These are phyloP conservation scores for Mycena kentingensis DNA, from an alignment of 768 basidiomycete genomes.

Conservation along the genomic window DNA sequence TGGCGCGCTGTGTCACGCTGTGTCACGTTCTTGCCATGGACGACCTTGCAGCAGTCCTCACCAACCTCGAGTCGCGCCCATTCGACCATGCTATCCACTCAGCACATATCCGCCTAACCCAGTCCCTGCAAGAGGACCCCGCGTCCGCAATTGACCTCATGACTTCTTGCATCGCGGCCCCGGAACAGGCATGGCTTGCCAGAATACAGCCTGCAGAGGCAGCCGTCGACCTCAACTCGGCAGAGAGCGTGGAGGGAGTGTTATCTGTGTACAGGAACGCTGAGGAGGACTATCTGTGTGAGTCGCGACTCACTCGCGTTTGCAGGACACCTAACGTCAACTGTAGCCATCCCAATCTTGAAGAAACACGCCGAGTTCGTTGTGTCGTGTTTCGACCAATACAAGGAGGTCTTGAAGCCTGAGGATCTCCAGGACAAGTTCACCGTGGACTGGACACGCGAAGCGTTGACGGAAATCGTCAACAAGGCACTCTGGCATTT, in stretches of 20 bases:
- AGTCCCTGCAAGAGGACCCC: slow-evolving; percentile 57
- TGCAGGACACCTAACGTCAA: slow-evolving; percentile 20
- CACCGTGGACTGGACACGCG: slow-evolving; percentile 61
- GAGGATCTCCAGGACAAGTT: slow-evolving; percentile 60
- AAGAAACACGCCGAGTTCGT: slow-evolving; percentile 69
- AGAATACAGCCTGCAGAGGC: slow-evolving; percentile 58
- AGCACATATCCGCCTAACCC: slow-evolving; percentile 65
- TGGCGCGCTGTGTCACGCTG: not conserved
- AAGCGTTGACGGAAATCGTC: slow-evolving; percentile 55
- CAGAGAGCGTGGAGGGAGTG: slow-evolving; percentile 54
- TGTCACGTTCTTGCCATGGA: slow-evolving; percentile 40
- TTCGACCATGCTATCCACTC: slow-evolving; percentile 65
- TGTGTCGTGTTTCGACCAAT: slow-evolving; percentile 42
- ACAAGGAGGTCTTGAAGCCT: slow-evolving; percentile 44
- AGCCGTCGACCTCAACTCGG: slow-evolving; percentile 52
- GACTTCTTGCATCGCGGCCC: slow-evolving; percentile 60
- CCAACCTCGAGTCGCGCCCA: slow-evolving; percentile 57
- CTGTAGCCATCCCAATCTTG: slow-evolving; percentile 72
- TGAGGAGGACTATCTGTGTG: slow-evolving; percentile 79
- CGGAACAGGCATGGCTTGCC: slow-evolving; percentile 75
- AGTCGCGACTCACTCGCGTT: slow-evolving; percentile 32
- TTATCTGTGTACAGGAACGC: slow-evolving; percentile 66
- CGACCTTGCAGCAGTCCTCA: slow-evolving; percentile 61
- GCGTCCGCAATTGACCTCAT: slow-evolving; percentile 67
- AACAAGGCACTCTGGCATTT: slow-evolving; percentile 62